Percentiles rank a stretch among this genome's conserved stretches.
Evolutionary conservation across 768 basidiomycete genomes (phyloP).

Genomic region (Agaricus blazei): DNA sequence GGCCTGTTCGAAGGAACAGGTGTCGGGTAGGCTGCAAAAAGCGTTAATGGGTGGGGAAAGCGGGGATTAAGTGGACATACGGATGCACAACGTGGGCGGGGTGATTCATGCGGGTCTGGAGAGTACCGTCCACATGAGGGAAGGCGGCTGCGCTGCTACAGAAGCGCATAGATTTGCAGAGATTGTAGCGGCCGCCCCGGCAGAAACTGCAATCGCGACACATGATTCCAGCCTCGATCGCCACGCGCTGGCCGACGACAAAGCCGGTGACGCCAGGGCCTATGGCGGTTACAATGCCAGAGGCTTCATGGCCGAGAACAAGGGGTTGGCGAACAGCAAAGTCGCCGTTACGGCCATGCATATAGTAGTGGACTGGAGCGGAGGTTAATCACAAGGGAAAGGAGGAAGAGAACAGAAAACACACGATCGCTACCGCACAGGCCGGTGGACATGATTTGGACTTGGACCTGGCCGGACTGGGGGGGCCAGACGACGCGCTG

Average conservation of each 20-base stretch:
- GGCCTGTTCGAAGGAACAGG: constrained; percentile 72
- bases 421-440: constrained; percentile 84
- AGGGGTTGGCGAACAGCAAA: constrained; percentile 84
- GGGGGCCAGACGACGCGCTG: constrained; percentile 72
- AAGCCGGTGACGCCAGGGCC: constrained; percentile 64
- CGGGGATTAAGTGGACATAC: constrained; percentile 41
- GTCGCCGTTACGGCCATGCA: constrained; percentile 86
- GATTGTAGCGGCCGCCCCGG: constrained; percentile 79
- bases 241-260: constrained; percentile 79
- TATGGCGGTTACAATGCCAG: constrained; percentile 83
- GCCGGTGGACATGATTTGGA: constrained; percentile 78
- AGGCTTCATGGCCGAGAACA: constrained; percentile 90
- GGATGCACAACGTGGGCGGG: constrained; percentile 83
- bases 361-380: constrained; percentile 80
- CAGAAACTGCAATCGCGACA: constrained; percentile 75
- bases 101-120: constrained; percentile 86
- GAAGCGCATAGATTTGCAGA: constrained; percentile 89
- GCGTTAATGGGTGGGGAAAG: not conserved
- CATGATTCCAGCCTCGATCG: constrained; percentile 90
- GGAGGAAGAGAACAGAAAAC: constrained; percentile 19
- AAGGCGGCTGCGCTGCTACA: constrained; percentile 86
- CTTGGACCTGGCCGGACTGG: constrained; percentile 67
- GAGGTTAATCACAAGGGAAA: not conserved
- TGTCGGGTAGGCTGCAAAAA: constrained; percentile 61
- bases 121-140: constrained; percentile 90